Conservation (phyloP, 2,329 filamentous ascomycete species). For the Huntiella savannae region DNA sequence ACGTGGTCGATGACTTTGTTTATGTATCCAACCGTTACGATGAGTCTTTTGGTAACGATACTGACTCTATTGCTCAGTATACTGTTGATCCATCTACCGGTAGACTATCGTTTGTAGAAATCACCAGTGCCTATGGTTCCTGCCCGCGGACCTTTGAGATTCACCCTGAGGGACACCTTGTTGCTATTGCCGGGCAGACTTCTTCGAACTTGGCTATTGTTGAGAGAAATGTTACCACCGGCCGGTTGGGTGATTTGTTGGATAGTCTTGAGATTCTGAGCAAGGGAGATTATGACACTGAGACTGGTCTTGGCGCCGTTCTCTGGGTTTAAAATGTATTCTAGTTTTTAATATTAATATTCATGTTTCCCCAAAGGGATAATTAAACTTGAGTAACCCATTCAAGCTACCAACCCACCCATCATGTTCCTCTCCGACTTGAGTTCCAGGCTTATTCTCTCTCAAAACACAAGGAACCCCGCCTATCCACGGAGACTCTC, state of each 20-base stretch:
- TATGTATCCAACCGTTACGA: slow-evolving; percentile 45
- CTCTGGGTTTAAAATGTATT: slow-evolving; percentile 19
- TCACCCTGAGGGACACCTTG: slow-evolving; percentile 36
- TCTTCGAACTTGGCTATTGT: slow-evolving; percentile 40
- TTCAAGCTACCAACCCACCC: slow-evolving; percentile 95
- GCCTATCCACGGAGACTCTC: slow-evolving; percentile 63
- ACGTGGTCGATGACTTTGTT: slow-evolving; percentile 32
- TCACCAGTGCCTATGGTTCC: slow-evolving; percentile 36
- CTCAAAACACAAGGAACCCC: slow-evolving; percentile 87
- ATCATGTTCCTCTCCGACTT: slow-evolving; percentile 44
- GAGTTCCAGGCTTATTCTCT: slow-evolving; percentile 24
- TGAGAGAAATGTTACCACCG: slow-evolving; percentile 32
- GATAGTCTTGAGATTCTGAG: slow-evolving; percentile 23
- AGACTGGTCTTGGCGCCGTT: slow-evolving; percentile 29
- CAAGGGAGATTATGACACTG: slow-evolving; percentile 22
- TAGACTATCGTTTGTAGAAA: slow-evolving; percentile 30
- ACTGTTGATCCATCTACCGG: slow-evolving; percentile 26
- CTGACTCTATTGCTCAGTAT: slow-evolving; percentile 38
- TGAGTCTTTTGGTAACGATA: slow-evolving; percentile 31
- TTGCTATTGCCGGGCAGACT: slow-evolving; percentile 45
- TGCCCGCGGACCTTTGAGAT: slow-evolving; percentile 45
- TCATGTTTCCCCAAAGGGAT: slow-evolving; percentile 53
- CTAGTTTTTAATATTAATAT: neutral
- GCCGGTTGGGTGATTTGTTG: slow-evolving; percentile 31
- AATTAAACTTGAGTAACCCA: slow-evolving; percentile 87